Evolutionary conservation across 2,329 filamentous ascomycete species (phyloP).

Genomic region (Venturia pyrina): DNA sequence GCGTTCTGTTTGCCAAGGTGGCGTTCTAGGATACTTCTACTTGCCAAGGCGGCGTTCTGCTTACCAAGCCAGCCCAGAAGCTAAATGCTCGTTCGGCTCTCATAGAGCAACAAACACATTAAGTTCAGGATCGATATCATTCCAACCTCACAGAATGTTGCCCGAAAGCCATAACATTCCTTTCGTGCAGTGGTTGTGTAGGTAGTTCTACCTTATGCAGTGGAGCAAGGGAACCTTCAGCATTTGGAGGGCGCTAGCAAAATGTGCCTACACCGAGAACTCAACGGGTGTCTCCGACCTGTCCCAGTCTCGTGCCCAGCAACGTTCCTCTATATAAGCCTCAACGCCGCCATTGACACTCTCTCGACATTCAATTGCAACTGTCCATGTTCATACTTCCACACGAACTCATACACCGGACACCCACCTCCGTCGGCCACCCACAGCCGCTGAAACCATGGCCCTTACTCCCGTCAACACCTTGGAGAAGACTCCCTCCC

Average conservation of each 20-base stretch:
- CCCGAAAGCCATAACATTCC: too few species aligned
- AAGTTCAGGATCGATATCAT: too few species aligned
- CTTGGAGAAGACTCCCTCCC: slow-evolving; percentile 9
- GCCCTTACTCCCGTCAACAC: not conserved
- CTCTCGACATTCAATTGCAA: not conserved
- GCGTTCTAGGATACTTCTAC: too few species aligned
- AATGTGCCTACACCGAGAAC: not conserved
- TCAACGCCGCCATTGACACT: not conserved
- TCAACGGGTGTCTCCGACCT: not conserved
- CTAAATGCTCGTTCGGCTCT: too few species aligned
- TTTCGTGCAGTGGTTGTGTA: too few species aligned
- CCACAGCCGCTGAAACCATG: not conserved
- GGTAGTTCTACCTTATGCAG: too few species aligned
- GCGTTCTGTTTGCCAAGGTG: too few species aligned
- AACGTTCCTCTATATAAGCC: not conserved
- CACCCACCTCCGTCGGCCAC: not conserved
- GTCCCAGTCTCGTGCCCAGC: not conserved
- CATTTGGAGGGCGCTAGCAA: not conserved
- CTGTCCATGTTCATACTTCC: not conserved
- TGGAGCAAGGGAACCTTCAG: too few species aligned
- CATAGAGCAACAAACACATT: too few species aligned
- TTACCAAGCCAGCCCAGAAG: not conserved
- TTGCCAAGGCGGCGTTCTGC: too few species aligned
- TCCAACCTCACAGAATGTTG: too few species aligned
- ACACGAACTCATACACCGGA: not conserved